Percentiles rank a stretch among this genome's conserved stretches.
phyloP scores from a whole-genome alignment of 2,329 filamentous ascomycete species.

The Chaetomium globosum region DNA sequence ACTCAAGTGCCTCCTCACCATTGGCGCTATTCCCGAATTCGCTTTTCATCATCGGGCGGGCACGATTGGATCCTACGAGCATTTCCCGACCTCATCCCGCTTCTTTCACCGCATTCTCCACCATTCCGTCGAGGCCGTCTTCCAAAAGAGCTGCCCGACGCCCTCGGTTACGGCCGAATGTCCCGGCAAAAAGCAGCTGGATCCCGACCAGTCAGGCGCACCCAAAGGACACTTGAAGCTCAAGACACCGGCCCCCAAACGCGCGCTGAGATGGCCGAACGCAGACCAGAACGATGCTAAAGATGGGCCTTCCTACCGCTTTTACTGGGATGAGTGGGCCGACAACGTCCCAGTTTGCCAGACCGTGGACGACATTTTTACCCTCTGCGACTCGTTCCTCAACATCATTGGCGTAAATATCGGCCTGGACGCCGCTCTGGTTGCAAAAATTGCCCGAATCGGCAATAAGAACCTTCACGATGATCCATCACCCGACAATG shows the following conservation, averaged over 20 bases:
- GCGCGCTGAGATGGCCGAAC: slow-evolving; percentile 78
- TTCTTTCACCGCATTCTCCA: slow-evolving; percentile 82
- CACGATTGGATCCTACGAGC: slow-evolving; percentile 91
- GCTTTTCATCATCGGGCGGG: slow-evolving; percentile 80
- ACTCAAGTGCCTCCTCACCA: slow-evolving; percentile 81
- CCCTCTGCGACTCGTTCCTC: slow-evolving; percentile 79
- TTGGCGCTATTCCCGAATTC: slow-evolving; percentile 92
- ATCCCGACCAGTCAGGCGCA: slow-evolving; percentile 66
- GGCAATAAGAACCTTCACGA: slow-evolving; percentile 72
- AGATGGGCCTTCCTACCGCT: slow-evolving; percentile 79
- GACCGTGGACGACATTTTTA: slow-evolving; percentile 85
- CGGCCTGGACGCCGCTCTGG: slow-evolving; percentile 75
- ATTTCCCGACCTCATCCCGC: slow-evolving; percentile 77
- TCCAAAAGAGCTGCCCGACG: slow-evolving; percentile 50
- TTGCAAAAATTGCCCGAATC: slow-evolving; percentile 84
- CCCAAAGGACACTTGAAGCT: slow-evolving; percentile 70
- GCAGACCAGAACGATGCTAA: slow-evolving; percentile 75
- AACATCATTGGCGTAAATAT: slow-evolving; percentile 88
- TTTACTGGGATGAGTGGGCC: slow-evolving; percentile 97
- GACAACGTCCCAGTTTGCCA: slow-evolving; percentile 93
- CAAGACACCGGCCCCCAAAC: slow-evolving; percentile 61
- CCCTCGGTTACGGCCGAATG: slow-evolving; percentile 39
- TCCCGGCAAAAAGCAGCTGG: slow-evolving; percentile 51
- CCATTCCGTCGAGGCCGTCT: slow-evolving; percentile 77
- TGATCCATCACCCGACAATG: slow-evolving; percentile 71